These are phyloP conservation scores for Monoraphidium neglectum DNA, from an alignment of 139 green algal genomes.

Conservation along the genomic window DNA sequence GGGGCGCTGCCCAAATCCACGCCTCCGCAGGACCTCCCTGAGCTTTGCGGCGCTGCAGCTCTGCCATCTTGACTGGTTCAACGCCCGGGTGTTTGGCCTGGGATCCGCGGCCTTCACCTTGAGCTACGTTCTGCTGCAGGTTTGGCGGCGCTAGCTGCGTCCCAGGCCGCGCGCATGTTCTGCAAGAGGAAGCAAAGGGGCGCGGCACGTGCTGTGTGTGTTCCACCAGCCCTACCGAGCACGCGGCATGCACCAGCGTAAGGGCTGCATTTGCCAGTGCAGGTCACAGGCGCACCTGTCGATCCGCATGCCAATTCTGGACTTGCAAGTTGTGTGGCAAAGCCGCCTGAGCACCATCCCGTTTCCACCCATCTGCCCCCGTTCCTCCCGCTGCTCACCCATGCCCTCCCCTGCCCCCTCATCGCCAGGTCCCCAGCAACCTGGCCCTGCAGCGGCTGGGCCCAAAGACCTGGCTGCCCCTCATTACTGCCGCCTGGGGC, in stretches of 20 bases:
- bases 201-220: neutral
- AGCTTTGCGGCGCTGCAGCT: slow-evolving; percentile 29
- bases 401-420: neutral
- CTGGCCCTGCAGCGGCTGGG: slow-evolving; percentile 10
- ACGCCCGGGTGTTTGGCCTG: slow-evolving; percentile 25
- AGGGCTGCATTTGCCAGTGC: neutral
- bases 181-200: neutral
- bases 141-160: too few relatives aligned
- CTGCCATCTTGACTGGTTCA: slow-evolving; percentile 18
- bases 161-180: too few relatives aligned
- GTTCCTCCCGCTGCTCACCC: neutral
- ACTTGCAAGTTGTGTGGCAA: neutral
- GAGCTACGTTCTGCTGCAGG: too few relatives aligned
- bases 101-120: too few relatives aligned
- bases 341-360: slow-evolving; percentile 13
- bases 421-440: slow-evolving; percentile 22
- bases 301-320: neutral
- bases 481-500: slow-evolving; percentile 18
- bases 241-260: neutral
- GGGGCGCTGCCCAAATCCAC: too few relatives aligned
- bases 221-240: neutral
- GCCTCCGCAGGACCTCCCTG: slow-evolving; percentile 13
- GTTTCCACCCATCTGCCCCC: neutral
- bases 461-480: slow-evolving; percentile 17
- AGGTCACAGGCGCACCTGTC: neutral